Evolutionary conservation across 148 eudicot species (phyloP), one percentile per base, ranked within the genome.

Genomic region (Chenopodium album): DNA sequence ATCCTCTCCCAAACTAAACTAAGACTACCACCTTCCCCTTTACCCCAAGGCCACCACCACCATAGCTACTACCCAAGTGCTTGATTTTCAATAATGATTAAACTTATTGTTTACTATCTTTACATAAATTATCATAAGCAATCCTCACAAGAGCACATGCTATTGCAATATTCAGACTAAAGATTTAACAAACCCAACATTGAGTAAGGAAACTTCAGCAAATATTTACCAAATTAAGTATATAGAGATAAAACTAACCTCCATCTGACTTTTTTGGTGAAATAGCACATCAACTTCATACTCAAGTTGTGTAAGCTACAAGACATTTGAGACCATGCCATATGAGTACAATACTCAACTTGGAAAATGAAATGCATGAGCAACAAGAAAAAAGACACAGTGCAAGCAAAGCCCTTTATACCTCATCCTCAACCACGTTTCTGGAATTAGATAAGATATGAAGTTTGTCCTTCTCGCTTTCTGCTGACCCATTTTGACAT

Each of bases 221-320:
- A 10, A 77, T 52, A 44, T 13, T 32, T 16, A 75, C 28, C 77
- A 69, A 22, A 20, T 26, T 12, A 46, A 12, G 66, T 78, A 22
- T 26, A 14, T 62, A 65, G 46, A 78, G 81, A 13, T 34, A 8
- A 84, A 5, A 88, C 93, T 28, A 81, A 94, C 99, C 98, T 92
- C 86, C 41, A 92, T 87, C 82, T 89, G 81, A 9, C 73, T 70
- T 84, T 88, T 95, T 81, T 89, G 87, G 83, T 88, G 83, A 74
- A 82, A 85, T 60, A 95, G 89, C 81, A 81, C 69, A 50, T 88
- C 85, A 71, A 95, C 83, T 71, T 93, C 98, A 80, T 84, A 80
- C n/a, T 80, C 90, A 54, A 89, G 84, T 82, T 87, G 90, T 86
- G 85, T 89, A 69, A 92, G 83, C 99, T 93, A 93, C 88, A 80